These are phyloP conservation scores for Zizania latifolia DNA, from an alignment of 176 grass and related monocot genomes.

Conservation along the genomic window DNA sequence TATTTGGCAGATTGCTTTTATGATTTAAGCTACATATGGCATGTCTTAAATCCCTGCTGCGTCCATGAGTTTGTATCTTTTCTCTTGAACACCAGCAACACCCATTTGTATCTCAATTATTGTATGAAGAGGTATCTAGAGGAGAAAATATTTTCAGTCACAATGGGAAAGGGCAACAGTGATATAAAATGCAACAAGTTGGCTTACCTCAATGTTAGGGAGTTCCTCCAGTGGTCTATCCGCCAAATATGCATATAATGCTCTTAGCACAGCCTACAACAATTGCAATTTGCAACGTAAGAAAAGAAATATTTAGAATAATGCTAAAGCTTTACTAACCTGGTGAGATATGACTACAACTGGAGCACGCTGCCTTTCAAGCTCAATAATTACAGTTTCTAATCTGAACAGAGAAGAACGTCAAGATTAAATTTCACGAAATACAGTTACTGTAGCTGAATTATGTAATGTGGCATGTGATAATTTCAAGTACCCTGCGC, in stretches of 20 bases:
- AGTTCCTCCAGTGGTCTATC: conserved; percentile 90
- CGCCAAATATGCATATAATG: conserved; percentile 96
- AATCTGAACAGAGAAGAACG: conserved; percentile 47
- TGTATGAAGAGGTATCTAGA: conserved; percentile 89
- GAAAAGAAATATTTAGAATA: conserved; percentile 5
- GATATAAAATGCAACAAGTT: not conserved
- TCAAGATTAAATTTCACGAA: not conserved
- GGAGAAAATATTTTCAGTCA: conserved; percentile 16
- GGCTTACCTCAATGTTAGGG: conserved; percentile 77
- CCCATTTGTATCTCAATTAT: conserved; percentile 99
- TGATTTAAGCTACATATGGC: not conserved
- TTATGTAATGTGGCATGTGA: conserved; percentile 8
- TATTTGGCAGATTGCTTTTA: conserved; percentile 16
- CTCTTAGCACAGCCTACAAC: conserved; percentile 86
- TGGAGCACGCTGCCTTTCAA: conserved; percentile 87
- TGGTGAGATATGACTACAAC: conserved; percentile 99
- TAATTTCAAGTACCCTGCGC: not conserved
- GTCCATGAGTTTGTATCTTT: conserved; percentile 97
- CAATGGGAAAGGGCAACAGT: not conserved
- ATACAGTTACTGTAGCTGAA: conserved; percentile 1
- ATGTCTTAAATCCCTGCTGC: conserved; percentile 30
- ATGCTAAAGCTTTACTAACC: conserved; percentile 39
- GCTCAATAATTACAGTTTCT: conserved; percentile 95
- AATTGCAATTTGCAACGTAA: conserved; percentile 5
- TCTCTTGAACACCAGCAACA: conserved; percentile 93